Conservation (phyloP, 1,284 basidiomycete species). For the Tylopilus sp. region DNA sequence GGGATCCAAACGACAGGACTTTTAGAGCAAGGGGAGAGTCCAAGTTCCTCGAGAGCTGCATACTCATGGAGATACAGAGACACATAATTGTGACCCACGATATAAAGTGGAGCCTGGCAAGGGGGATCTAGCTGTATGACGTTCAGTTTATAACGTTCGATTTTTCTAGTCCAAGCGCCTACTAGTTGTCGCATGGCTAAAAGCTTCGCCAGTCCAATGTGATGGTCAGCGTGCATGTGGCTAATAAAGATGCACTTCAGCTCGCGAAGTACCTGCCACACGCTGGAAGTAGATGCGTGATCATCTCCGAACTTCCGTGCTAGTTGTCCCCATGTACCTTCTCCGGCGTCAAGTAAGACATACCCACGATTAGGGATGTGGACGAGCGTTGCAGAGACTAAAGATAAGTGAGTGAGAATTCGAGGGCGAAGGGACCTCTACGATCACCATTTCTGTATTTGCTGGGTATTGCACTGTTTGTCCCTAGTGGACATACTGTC, state of each 20-base stretch:
- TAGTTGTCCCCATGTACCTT: constrained; percentile 90
- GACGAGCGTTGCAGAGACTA: constrained; percentile 75
- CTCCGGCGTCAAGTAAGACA: constrained; percentile 85
- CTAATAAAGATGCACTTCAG: constrained; percentile 82
- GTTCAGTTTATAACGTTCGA: constrained; percentile 2
- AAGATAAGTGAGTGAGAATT: not conserved
- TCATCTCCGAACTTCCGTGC: constrained; percentile 71
- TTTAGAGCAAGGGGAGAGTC: constrained; percentile 44
- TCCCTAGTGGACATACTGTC: constrained; percentile 76
- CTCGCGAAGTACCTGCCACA: constrained; percentile 61
- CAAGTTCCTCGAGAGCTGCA: constrained; percentile 62
- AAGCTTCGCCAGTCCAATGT: constrained; percentile 75
- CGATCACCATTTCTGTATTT: constrained; percentile 77
- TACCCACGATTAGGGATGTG: constrained; percentile 63
- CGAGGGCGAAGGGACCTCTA: not conserved
- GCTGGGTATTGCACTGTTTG: constrained; percentile 80
- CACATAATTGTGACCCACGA: constrained; percentile 56
- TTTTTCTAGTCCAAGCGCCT: constrained; percentile 17
- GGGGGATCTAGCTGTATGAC: constrained; percentile 52
- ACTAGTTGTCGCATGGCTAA: constrained; percentile 72
- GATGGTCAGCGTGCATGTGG: constrained; percentile 92
- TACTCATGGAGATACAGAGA: constrained; percentile 64
- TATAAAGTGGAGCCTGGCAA: constrained; percentile 58
- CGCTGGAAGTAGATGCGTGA: constrained; percentile 36
- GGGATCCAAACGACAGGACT: constrained; percentile 53